Evolutionary conservation across 2,329 filamentous ascomycete genomes (phyloP).

Genomic region (Curvularia sp.): DNA sequence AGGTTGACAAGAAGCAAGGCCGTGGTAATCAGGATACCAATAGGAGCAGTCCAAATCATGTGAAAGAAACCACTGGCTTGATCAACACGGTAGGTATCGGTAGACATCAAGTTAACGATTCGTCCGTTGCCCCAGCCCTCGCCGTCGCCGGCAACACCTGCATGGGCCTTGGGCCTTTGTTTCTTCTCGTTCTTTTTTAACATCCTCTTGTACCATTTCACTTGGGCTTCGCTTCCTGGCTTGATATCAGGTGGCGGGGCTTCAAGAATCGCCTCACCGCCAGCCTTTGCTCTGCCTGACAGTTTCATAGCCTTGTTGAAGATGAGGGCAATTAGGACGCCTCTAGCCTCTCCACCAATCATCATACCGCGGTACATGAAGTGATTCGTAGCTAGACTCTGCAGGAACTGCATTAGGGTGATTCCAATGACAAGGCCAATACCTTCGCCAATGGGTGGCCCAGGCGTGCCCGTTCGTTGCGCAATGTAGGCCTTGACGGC

Average conservation of each 20-base stretch:
- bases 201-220: slow-evolving; percentile 59
- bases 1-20: slow-evolving; percentile 84
- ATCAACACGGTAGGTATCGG: slow-evolving; percentile 92
- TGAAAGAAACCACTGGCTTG: slow-evolving; percentile 89
- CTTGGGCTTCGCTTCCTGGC: slow-evolving; percentile 59
- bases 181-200: slow-evolving; percentile 49
- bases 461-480: slow-evolving; percentile 57
- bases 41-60: slow-evolving; percentile 84
- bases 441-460: slow-evolving; percentile 75
- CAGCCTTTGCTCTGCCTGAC: slow-evolving; percentile 85
- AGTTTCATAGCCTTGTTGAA: slow-evolving; percentile 93
- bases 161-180: slow-evolving; percentile 53
- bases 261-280: slow-evolving; percentile 63
- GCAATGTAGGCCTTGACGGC: slow-evolving; percentile 80
- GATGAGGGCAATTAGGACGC: slow-evolving; percentile 81
- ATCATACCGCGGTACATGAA: slow-evolving; percentile 94
- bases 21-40: slow-evolving; percentile 79
- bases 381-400: slow-evolving; percentile 83
- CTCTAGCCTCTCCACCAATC: slow-evolving; percentile 82
- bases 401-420: slow-evolving; percentile 81
- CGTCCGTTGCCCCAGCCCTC: slow-evolving; percentile 91
- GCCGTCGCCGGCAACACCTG: slow-evolving; percentile 70
- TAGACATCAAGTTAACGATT: slow-evolving; percentile 92
- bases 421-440: slow-evolving; percentile 86
- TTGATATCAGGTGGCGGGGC: slow-evolving; percentile 53